These are phyloP conservation scores for Leptoxyphium fumago DNA, from an alignment of 2,329 filamentous ascomycete genomes.

Conservation along the genomic window DNA sequence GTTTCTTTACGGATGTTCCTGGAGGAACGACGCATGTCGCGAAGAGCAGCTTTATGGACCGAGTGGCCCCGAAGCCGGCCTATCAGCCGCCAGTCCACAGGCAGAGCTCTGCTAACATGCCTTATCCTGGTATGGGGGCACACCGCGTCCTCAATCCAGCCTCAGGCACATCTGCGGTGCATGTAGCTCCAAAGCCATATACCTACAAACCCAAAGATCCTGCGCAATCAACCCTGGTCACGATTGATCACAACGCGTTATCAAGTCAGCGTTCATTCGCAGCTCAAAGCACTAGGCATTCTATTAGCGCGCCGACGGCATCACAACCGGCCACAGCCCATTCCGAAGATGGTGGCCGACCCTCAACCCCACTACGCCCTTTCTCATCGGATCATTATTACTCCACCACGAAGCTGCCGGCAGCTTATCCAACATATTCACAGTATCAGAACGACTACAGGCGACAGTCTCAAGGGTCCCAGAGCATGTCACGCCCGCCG, in stretches of 20 bases:
- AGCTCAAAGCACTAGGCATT: slow-evolving; percentile 6
- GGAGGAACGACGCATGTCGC: slow-evolving; percentile 46
- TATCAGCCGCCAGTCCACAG: slow-evolving; percentile 9
- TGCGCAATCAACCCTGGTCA: slow-evolving; percentile 11
- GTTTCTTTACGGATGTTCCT: slow-evolving; percentile 77
- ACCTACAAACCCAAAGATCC: slow-evolving; percentile 24
- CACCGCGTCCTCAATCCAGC: slow-evolving; percentile 4
- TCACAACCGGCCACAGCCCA: not conserved
- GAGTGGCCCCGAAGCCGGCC: slow-evolving; percentile 31
- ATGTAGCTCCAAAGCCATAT: slow-evolving; percentile 16
- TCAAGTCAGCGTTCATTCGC: slow-evolving; percentile 16
- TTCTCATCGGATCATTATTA: slow-evolving; percentile 24
- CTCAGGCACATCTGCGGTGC: slow-evolving; percentile 2
- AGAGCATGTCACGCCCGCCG: slow-evolving; percentile 13
- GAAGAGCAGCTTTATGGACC: slow-evolving; percentile 59
- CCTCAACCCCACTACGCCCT: slow-evolving; percentile 13
- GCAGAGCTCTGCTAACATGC: slow-evolving; percentile 1
- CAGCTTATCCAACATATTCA: slow-evolving; percentile 23
- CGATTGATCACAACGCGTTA: slow-evolving; percentile 17
- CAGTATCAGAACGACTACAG: slow-evolving; percentile 15
- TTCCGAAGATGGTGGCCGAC: not conserved
- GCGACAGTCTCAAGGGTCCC: slow-evolving; percentile 16
- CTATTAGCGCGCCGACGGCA: not conserved
- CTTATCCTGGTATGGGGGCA: slow-evolving; percentile 5
- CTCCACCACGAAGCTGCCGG: slow-evolving; percentile 20